Evolutionary conservation across 2,329 filamentous ascomycete genomes (phyloP), one percentile per base, ranked within the genome.

Genomic region (Beauveria bassiana): DNA sequence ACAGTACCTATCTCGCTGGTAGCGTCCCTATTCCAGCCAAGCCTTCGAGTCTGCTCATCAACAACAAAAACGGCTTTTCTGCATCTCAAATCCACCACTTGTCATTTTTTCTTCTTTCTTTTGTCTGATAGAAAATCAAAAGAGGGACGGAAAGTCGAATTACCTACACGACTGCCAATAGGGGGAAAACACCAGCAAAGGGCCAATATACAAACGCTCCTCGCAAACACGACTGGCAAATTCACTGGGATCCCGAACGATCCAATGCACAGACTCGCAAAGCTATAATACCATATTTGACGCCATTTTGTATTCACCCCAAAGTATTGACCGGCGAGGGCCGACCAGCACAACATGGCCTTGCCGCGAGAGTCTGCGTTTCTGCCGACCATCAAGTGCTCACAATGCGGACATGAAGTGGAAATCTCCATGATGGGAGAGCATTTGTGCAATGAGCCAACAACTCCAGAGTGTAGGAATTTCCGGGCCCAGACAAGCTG

Each of bases 361-460:
- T 72, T 76, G 64, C 79, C 79, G 68, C 80, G 86, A 70, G 82
- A 86, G 72, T 88, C 85, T 72, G 82, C 83, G 73, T 85, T 93
- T 66, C 79, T 95, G 78, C 90, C 91, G 70, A 86, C 86, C 26
- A 90, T 96, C 75, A 96, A 93, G 80, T 96, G 91, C 75, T 96
- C 91, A 59, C 86, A 82, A 77, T 96, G 91, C 72, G 84, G 86
- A 46, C 74, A 78, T 46, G 85, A 93, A 69, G 90, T 96, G 63
- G 88, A 93, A 70, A 95, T 96, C 67, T 88, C 89, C 46, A 79
- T 87, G 73, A 89, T 96, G 87, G 91, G 90, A 64, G 91, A 96
- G 64, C 92, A 96, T 77, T 73, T 90, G 64, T 96, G 92, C 73
- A 73, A 73, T 62, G 43, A 22, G 18, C 70, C 76, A 63, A 70